phyloP scores from a whole-genome alignment of 2,329 filamentous ascomycete genomes.

The Pyrenophora tritici-repentis region DNA sequence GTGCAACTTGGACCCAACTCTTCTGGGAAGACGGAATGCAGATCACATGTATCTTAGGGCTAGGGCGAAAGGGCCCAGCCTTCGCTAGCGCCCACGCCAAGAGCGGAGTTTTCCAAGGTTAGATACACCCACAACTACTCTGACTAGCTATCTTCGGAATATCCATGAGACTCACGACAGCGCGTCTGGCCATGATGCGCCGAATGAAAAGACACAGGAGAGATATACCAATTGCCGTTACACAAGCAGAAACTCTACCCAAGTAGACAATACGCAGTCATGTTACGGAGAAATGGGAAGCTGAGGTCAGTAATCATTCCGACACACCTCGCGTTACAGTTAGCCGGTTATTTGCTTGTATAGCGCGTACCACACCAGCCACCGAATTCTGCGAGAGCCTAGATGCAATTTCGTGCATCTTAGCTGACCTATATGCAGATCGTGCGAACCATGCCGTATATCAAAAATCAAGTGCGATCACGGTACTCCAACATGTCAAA shows the following conservation, averaged over 20 bases:
- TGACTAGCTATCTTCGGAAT: neutral
- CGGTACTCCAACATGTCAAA: slow-evolving; percentile 40
- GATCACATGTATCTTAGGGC: too few species aligned
- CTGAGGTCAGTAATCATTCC: slow-evolving; percentile 31
- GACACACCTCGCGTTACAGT: neutral
- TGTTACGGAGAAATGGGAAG: slow-evolving; percentile 46
- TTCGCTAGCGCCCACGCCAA: too few species aligned
- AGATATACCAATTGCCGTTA: neutral
- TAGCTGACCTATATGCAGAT: slow-evolving; percentile 19
- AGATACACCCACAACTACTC: too few species aligned
- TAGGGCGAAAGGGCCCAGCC: too few species aligned
- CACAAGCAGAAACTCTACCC: neutral
- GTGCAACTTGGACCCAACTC: too few species aligned
- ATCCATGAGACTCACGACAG: neutral
- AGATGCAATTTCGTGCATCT: neutral
- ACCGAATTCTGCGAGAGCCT: neutral
- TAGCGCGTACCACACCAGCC: neutral
- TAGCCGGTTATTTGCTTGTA: neutral
- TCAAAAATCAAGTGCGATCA: slow-evolving; percentile 46
- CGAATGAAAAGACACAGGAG: neutral
- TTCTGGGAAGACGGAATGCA: too few species aligned
- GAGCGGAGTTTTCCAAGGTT: too few species aligned
- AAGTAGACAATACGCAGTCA: slow-evolving; percentile 10
- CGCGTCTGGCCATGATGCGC: neutral
- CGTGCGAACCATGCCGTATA: slow-evolving; percentile 45